Percentiles rank a stretch among this genome's conserved stretches.
Evolutionary conservation across 305 asterid species (phyloP).

Genomic region (Nicotiana rustica): DNA sequence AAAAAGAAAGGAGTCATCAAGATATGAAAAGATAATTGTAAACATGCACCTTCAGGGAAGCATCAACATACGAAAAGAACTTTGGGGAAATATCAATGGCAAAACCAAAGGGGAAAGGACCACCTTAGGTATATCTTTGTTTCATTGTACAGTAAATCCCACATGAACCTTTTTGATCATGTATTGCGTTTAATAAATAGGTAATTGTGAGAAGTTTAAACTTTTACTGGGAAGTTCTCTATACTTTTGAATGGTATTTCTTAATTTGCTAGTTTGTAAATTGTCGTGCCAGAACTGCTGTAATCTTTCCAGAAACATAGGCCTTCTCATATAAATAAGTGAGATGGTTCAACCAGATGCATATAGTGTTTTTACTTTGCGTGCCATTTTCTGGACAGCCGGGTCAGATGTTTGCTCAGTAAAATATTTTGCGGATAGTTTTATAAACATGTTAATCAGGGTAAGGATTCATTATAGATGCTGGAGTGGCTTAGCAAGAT

Average conservation of each 20-base stretch:
- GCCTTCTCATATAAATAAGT: neutral
- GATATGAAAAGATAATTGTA: neutral
- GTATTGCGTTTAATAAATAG: constrained; percentile 27
- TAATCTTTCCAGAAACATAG: constrained; percentile 21
- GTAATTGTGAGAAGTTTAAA: neutral
- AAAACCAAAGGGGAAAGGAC: neutral
- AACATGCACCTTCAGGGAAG: neutral
- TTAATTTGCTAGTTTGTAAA: neutral
- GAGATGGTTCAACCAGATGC: constrained; percentile 28
- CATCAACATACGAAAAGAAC: neutral
- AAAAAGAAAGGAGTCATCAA: too few relatives aligned
- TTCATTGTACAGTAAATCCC: constrained; percentile 27
- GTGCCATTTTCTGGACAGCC: neutral
- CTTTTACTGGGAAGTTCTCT: constrained; percentile 19
- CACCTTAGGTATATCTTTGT: neutral
- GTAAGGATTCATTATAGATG: constrained; percentile 14
- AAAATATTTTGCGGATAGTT: neutral
- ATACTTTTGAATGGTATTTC: neutral
- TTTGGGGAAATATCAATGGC: neutral
- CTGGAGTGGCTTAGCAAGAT: neutral
- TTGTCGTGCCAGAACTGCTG: constrained; percentile 12
- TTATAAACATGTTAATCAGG: constrained; percentile 8
- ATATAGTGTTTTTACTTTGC: neutral
- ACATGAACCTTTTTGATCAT: constrained; percentile 16
- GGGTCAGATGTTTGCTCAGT: constrained; percentile 26